Evolutionary conservation across 495 filamentous ascomycete species (phyloP), one percentile per base, ranked within the genome.

Genomic region (Talaromyces proteolyticus): DNA sequence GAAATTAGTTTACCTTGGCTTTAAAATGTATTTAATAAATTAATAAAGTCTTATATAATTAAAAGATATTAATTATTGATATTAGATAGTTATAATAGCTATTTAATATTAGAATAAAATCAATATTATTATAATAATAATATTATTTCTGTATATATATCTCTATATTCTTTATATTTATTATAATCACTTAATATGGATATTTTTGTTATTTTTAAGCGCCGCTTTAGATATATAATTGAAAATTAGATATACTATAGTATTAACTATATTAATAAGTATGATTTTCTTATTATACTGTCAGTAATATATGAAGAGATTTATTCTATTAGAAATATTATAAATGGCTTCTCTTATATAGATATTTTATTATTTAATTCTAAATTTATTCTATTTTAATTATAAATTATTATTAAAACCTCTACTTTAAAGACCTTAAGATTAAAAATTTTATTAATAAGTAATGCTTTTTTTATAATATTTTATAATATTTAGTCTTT

Each of bases 121-220:
- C 50, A 61, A 49, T 59, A 63, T 44, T 65, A 53, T 49, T 61
- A 58, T 46, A 45, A 56, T 36, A 67, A 65, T 44, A 53, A 56
- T 49, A 67, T 67, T 37, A 58, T 67, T 22, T 53, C 59, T 6
- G 61, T 42, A 53, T 59, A 54, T 52, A 46, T 66, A 22, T 56
- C 61, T 22, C 62, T 58, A 54, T 42, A 66, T 54, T 62, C 59
- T 38, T 66, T 58, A 17, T 42, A 61, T 18, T 59, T 59, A 52
- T 57, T 66, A 17, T 46, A 66, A 55, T 57, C 54, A 40, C 63
- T 49, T 46, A 51, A 65, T 51, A 47, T 65, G n/a, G 57, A 46
- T 59, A 52, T 62, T 19, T 65, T 63, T 52, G 43, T 51, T 43
- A 47, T 57, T 20, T 52, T 66, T n/a, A 64, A 66, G 57, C n/a